Conservation (phyloP, 495 filamentous ascomycete genomes). For the Tuber calosporum region DNA sequence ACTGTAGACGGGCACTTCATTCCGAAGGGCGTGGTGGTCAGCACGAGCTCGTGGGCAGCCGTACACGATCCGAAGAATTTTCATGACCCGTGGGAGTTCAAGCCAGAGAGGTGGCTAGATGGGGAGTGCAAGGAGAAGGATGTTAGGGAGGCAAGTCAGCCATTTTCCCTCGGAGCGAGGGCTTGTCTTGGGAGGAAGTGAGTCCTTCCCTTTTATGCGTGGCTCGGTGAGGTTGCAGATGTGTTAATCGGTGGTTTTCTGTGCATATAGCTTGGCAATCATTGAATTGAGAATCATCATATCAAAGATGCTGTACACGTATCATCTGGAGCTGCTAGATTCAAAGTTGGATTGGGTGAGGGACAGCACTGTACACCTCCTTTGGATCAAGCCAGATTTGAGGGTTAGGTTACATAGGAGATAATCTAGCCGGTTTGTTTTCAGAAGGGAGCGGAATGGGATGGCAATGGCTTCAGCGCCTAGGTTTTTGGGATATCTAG, state of each 20-base stretch:
- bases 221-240: neutral
- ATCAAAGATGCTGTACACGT: constrained; percentile 43
- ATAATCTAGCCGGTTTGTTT: neutral
- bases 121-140: constrained; percentile 21
- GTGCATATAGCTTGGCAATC: constrained; percentile 38
- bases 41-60: neutral
- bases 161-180: constrained; percentile 31
- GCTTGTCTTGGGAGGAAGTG: constrained; percentile 8
- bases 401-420: constrained; percentile 23
- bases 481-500: neutral
- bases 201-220: neutral
- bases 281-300: constrained; percentile 44
- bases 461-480: neutral
- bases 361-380: constrained; percentile 39
- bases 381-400: constrained; percentile 44
- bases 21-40: constrained; percentile 30
- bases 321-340: constrained; percentile 42
- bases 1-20: constrained; percentile 42
- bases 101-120: constrained; percentile 42
- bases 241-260: constrained; percentile 13
- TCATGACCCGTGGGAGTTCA: constrained; percentile 37
- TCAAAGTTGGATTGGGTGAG: constrained; percentile 42
- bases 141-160: constrained; percentile 39
- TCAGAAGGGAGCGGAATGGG: neutral
- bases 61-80: constrained; percentile 26